These are phyloP conservation scores for Colletotrichum trifolii DNA, from an alignment of 2,329 filamentous ascomycete species.

Conservation along the genomic window DNA sequence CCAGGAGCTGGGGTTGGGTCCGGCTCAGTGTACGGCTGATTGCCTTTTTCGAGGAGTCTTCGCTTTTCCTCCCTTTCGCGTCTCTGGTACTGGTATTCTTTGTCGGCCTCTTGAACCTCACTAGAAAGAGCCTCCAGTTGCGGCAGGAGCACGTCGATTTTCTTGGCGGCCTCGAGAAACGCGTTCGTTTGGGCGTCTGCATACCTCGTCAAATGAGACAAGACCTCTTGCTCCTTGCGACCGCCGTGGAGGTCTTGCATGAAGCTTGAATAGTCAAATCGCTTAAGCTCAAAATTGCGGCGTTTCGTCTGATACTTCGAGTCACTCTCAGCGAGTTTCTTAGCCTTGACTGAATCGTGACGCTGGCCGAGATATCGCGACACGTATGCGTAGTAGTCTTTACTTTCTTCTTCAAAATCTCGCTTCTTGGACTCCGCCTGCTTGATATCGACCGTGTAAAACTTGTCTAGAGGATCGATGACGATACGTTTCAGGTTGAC, in stretches of 20 bases:
- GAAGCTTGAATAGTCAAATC: conserved; percentile 98
- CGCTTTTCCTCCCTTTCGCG: conserved; percentile 97
- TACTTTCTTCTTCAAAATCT: conserved; percentile 98
- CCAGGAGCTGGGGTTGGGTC: conserved; percentile 63
- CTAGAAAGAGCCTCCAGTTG: conserved; percentile 88
- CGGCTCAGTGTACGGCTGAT: conserved; percentile 76
- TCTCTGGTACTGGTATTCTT: conserved; percentile 94
- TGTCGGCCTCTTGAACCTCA: conserved; percentile 93
- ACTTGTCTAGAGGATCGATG: conserved; percentile 90
- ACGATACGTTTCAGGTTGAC: conserved; percentile 89
- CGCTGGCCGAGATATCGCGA: conserved; percentile 95
- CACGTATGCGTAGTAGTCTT: conserved; percentile 97
- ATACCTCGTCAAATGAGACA: conserved; percentile 94
- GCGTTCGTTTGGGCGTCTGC: conserved; percentile 88
- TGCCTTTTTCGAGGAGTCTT: conserved; percentile 88
- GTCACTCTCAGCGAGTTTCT: conserved; percentile 95
- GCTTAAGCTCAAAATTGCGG: conserved; percentile 94
- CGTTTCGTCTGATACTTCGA: conserved; percentile 96
- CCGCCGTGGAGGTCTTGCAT: conserved; percentile 99
- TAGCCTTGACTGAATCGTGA: conserved; percentile 95
- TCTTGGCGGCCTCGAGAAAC: conserved; percentile 86
- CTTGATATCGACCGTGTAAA: conserved; percentile 97
- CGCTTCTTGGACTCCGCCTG: conserved; percentile 96
- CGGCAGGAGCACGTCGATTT: conserved; percentile 86
- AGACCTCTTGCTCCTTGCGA: conserved; percentile 96